A percentile compares a stretch with the other conserved stretches of the same genome.
phyloP scores from a whole-genome alignment of 2,329 filamentous ascomycete genomes.

The Stemphylium beticola region DNA sequence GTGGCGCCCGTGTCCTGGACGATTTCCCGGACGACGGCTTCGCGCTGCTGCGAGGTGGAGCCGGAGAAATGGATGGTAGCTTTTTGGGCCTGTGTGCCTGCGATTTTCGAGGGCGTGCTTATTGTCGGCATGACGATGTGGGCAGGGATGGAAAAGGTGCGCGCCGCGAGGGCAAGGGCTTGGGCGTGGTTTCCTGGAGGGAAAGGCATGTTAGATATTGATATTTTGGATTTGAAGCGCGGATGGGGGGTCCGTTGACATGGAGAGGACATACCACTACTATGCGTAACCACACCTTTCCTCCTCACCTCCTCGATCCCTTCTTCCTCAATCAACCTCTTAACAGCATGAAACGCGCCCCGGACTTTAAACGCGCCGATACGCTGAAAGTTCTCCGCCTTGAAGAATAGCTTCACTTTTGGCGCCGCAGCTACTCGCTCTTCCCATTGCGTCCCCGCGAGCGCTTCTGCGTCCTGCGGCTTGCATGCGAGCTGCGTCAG shows the following conservation, averaged over 20 bases:
- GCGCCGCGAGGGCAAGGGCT: slow-evolving; percentile 85
- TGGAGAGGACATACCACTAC: slow-evolving; percentile 67
- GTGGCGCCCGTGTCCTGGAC: slow-evolving; percentile 74
- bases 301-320: slow-evolving; percentile 51
- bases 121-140: slow-evolving; percentile 94
- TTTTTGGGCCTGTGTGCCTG: slow-evolving; percentile 78
- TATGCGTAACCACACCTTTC: slow-evolving; percentile 87
- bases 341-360: slow-evolving; percentile 86
- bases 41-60: slow-evolving; percentile 77
- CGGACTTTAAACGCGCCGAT: slow-evolving; percentile 92
- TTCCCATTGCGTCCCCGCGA: slow-evolving; percentile 64
- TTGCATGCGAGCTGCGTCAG: slow-evolving; percentile 77
- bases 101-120: slow-evolving; percentile 83
- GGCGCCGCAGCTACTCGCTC: slow-evolving; percentile 66
- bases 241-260: too few relatives aligned
- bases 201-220: too few relatives aligned
- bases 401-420: slow-evolving; percentile 81
- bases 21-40: slow-evolving; percentile 74
- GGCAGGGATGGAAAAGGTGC: slow-evolving; percentile 73
- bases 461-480: slow-evolving; percentile 62
- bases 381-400: slow-evolving; percentile 91
- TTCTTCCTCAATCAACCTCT: slow-evolving; percentile 67
- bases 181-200: slow-evolving; percentile 87
- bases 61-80: slow-evolving; percentile 82
- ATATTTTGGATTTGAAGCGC: too few relatives aligned